Conservation (phyloP, 345 rosid species). For the Conringia planisiliqua region DNA sequence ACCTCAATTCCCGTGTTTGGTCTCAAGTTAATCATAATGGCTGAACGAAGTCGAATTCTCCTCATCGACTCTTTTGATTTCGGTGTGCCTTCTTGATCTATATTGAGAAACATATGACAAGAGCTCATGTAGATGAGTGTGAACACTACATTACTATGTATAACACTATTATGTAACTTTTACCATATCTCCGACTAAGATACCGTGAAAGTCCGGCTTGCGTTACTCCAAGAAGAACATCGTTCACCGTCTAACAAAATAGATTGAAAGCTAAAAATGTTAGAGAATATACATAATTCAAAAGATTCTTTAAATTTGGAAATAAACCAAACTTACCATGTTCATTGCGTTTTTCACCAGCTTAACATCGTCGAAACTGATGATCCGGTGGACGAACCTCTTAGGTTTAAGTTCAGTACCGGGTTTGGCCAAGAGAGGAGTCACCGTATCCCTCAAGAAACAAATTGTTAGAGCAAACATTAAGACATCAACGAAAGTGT, state of each 20-base stretch:
- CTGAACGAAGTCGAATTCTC: conserved; percentile 44
- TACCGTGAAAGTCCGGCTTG: conserved; percentile 72
- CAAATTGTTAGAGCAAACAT: conserved; percentile 41
- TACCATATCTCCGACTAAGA: conserved; percentile 55
- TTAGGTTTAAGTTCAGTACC: conserved; percentile 24
- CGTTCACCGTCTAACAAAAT: conserved; percentile 60
- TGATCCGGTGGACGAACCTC: conserved; percentile 44
- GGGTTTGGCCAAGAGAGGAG: conserved; percentile 45
- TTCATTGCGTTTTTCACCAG: conserved; percentile 33
- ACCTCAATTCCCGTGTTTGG: conserved; percentile 60
- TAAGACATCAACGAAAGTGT: conserved; percentile 49
- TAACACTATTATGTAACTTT: not conserved
- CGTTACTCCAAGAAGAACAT: conserved; percentile 62
- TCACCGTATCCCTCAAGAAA: conserved; percentile 50
- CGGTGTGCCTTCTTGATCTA: conserved; percentile 30
- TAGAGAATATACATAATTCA: not conserved
- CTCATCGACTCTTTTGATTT: conserved; percentile 29
- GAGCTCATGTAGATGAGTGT: conserved; percentile 12
- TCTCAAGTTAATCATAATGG: conserved; percentile 54
- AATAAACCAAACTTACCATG: conserved; percentile 12
- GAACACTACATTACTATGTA: not conserved
- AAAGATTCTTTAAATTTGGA: not conserved
- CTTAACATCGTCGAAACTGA: conserved; percentile 63
- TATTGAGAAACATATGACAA: not conserved
- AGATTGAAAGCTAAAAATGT: not conserved